A percentile compares a stretch with the other conserved stretches of the same genome.
Evolutionary conservation across 306 rosid genomes (phyloP).

Genomic region (Neltuma alba): DNA sequence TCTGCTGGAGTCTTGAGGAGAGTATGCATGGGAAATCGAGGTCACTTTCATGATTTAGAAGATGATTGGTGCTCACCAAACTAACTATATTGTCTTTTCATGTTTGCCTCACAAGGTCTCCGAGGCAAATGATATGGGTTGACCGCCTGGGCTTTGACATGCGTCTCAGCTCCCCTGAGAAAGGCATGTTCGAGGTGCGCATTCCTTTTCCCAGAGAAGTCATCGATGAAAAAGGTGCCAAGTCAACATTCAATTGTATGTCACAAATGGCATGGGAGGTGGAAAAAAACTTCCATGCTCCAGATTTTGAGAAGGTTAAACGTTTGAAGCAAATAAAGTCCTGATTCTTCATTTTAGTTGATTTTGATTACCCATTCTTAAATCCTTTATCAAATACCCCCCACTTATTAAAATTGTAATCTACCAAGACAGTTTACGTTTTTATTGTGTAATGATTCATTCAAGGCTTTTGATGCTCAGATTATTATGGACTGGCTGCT

Average conservation of each 20-base stretch:
- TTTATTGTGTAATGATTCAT: slow-evolving; percentile 21
- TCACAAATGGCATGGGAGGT: slow-evolving; percentile 97
- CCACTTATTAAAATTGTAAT: slow-evolving; percentile 31
- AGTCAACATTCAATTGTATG: slow-evolving; percentile 89
- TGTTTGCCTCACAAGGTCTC: slow-evolving; percentile 57
- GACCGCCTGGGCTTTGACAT: slow-evolving; percentile 87
- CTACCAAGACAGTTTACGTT: slow-evolving; percentile 31
- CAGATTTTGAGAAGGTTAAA: slow-evolving; percentile 71
- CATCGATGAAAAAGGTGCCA: slow-evolving; percentile 80
- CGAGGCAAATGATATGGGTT: slow-evolving; percentile 90
- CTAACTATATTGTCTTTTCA: slow-evolving; percentile 19
- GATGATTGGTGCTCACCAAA: neutral
- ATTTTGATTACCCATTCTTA: slow-evolving; percentile 16
- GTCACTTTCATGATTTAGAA: neutral
- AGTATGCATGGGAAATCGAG: neutral
- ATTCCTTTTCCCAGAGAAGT: slow-evolving; percentile 91
- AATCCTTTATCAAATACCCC: slow-evolving; percentile 5
- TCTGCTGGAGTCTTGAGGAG: neutral
- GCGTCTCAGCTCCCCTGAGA: slow-evolving; percentile 65
- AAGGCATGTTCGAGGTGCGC: slow-evolving; percentile 72
- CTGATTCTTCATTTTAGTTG: slow-evolving; percentile 20
- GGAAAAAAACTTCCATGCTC: slow-evolving; percentile 68
- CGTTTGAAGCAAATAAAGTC: slow-evolving; percentile 63
- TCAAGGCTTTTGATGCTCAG: slow-evolving; percentile 22
- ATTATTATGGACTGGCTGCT: slow-evolving; percentile 2